These are phyloP conservation scores for Daucus carota DNA, from an alignment of 129 eudicot species.

Conservation along the genomic window DH1_v3.0 NC_030384.2:33673501-33674000, in stretches of 20 bases:
- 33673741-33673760: not conserved
- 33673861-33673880: not conserved
- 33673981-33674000: too few species aligned
- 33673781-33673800: conserved; percentile 89
- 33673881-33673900: not conserved
- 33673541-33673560: not conserved
- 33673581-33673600: not conserved
- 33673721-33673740: not conserved
- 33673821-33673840: not conserved
- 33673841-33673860: not conserved
- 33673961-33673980: too few species aligned
- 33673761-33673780: conserved; percentile 38
- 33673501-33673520: not conserved
- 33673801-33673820: conserved; percentile 60
- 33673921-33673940: too few species aligned
- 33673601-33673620: not conserved
- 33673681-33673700: not conserved
- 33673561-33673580: not conserved
- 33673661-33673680: not conserved
- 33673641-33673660: not conserved
- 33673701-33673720: not conserved
- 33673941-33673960: too few species aligned
- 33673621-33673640: not conserved
- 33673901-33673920: too few species aligned
- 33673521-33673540: not conserved